These are phyloP conservation scores for Termitomyces sp. DNA, from an alignment of 768 basidiomycete genomes.

Conservation along the genomic window DNA sequence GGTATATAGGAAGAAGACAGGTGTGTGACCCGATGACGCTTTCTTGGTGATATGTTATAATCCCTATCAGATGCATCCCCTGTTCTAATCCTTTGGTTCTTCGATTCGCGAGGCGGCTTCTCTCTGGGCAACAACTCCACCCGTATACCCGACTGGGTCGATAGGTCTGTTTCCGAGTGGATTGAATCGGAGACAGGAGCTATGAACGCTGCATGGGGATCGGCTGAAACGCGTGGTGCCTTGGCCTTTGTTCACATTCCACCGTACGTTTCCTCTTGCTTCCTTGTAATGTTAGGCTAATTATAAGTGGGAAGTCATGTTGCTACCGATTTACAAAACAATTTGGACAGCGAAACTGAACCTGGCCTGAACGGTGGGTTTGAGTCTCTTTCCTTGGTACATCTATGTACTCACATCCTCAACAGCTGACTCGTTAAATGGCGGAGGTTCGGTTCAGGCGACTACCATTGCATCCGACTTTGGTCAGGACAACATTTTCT, in stretches of 20 bases:
- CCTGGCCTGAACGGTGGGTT: constrained; percentile 42
- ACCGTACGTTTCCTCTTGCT: constrained; percentile 39
- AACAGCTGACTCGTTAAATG: constrained; percentile 47
- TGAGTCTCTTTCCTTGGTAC: background rate
- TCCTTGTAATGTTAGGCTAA: background rate
- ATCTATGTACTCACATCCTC: background rate
- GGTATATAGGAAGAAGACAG: constrained; percentile 33
- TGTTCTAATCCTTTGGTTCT: constrained; percentile 67
- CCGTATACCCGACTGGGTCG: constrained; percentile 65
- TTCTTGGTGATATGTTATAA: background rate
- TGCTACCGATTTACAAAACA: constrained; percentile 31
- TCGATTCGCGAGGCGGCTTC: constrained; percentile 70
- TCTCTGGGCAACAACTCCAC: constrained; percentile 38
- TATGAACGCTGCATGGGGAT: constrained; percentile 62
- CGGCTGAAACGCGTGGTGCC: constrained; percentile 45
- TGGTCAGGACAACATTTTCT: constrained; percentile 58
- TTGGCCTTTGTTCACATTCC: constrained; percentile 77
- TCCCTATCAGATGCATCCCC: constrained; percentile 42
- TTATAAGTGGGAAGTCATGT: background rate
- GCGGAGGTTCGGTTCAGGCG: constrained; percentile 57
- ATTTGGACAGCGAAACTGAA: constrained; percentile 29
- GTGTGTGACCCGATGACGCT: constrained; percentile 17
- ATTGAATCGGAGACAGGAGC: constrained; percentile 44
- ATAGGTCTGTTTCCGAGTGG: constrained; percentile 59
- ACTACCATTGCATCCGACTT: constrained; percentile 30